Conservation (phyloP, 73 alveolate genomes). For the Paramecium caudatum region DNA sequence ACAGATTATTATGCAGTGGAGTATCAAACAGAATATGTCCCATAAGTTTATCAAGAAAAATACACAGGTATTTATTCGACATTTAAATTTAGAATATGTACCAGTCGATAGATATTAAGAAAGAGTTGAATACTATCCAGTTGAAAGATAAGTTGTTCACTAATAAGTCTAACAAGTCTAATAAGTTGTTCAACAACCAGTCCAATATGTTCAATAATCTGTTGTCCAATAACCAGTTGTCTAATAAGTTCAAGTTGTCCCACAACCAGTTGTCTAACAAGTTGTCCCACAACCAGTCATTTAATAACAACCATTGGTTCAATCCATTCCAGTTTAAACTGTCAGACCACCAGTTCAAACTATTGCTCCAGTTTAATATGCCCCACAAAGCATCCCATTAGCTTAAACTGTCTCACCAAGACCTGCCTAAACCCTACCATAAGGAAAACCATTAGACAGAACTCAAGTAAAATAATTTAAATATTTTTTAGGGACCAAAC, state of each 20-base stretch:
- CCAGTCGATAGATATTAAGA: constrained; percentile 76
- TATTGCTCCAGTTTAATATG: background rate
- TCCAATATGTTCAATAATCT: background rate
- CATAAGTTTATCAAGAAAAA: constrained; percentile 74
- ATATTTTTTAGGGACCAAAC: background rate
- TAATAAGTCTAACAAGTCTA: constrained; percentile 60
- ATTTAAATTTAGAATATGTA: constrained; percentile 62
- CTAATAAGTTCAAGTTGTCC: constrained; percentile 4
- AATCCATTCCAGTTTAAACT: constrained; percentile 11
- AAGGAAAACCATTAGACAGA: constrained; percentile 45
- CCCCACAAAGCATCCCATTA: constrained; percentile 7
- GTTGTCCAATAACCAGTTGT: constrained; percentile 21
- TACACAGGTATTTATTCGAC: constrained; percentile 25
- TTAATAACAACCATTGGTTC: constrained; percentile 38
- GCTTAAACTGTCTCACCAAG: constrained; percentile 39
- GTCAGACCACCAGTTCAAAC: background rate
- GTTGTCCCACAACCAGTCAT: constrained; percentile 10
- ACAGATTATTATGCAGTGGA: constrained; percentile 77
- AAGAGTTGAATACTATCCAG: constrained; percentile 76
- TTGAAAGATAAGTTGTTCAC: constrained; percentile 75
- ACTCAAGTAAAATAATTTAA: background rate
- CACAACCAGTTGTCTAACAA: background rate
- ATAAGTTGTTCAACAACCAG: constrained; percentile 52
- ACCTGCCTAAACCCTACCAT: background rate
- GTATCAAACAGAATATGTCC: constrained; percentile 71